Conservation (phyloP, 75 land plant species). For the Isoetes taiwanensis region DNA sequence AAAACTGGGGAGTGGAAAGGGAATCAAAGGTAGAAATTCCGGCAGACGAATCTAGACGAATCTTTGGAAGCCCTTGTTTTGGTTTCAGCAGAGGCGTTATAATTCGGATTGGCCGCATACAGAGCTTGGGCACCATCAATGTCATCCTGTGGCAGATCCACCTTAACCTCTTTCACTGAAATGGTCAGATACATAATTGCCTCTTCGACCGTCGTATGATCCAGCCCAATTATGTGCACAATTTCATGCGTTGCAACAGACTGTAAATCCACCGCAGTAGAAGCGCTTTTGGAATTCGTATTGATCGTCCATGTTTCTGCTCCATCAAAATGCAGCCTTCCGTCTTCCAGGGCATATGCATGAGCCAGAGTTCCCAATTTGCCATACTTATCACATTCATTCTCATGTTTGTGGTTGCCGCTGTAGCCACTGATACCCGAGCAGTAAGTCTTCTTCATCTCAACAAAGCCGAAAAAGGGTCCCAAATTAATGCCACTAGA, state of each 20-base stretch:
- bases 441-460: too few relatives aligned
- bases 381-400: constrained; percentile 27
- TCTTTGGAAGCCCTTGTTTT: too few relatives aligned
- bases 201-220: background rate
- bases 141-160: background rate
- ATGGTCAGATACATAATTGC: background rate
- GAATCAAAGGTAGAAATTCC: too few relatives aligned
- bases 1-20: too few relatives aligned
- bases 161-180: background rate
- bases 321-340: constrained; percentile 48
- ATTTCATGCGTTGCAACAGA: constrained; percentile 1
- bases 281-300: background rate
- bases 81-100: background rate
- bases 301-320: constrained; percentile 41
- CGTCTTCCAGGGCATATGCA: constrained; percentile 49
- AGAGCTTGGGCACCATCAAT: background rate
- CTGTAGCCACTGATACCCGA: constrained; percentile 2
- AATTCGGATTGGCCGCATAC: background rate
- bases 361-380: constrained; percentile 49
- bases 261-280: background rate
- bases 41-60: too few relatives aligned
- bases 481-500: too few relatives aligned
- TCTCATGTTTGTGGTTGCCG: constrained; percentile 6
- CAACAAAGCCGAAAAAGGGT: too few relatives aligned
- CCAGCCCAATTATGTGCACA: background rate